phyloP scores from a whole-genome alignment of 129 eudicot species.

The Helichrysum umbraculigerum region DNA sequence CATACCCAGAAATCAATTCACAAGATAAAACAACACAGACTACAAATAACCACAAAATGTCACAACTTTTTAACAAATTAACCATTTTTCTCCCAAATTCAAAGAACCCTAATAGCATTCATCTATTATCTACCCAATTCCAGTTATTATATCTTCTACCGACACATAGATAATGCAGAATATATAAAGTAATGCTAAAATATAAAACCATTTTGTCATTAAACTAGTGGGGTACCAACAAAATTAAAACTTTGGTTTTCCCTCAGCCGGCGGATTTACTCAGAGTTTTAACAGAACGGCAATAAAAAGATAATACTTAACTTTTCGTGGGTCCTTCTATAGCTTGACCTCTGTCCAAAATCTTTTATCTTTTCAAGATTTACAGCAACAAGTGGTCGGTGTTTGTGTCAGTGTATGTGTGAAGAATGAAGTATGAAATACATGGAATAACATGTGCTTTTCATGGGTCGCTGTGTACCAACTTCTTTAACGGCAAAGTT shows the following conservation, averaged over 20 bases:
- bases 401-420: too few relatives aligned
- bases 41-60: constrained; percentile 21
- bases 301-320: constrained; percentile 11
- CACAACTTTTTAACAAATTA: constrained; percentile 9
- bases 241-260: constrained; percentile 31
- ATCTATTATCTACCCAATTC: constrained; percentile 19
- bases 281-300: constrained; percentile 6
- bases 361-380: too few relatives aligned
- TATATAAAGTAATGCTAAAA: constrained; percentile 14
- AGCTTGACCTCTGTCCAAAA: neutral
- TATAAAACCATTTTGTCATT: constrained; percentile 8
- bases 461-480: too few relatives aligned
- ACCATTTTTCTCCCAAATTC: constrained; percentile 26
- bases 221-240: constrained; percentile 32
- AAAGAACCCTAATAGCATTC: constrained; percentile 27
- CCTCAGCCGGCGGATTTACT: constrained; percentile 35
- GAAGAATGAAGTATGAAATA: too few relatives aligned
- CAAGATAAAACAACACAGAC: constrained; percentile 28
- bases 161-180: constrained; percentile 10
- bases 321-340: neutral
- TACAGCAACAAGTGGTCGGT: too few relatives aligned
- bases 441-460: too few relatives aligned
- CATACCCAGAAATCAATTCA: constrained; percentile 46
- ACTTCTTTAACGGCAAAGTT: too few relatives aligned
- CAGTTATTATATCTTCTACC: constrained; percentile 4